Percentiles rank a stretch among this genome's conserved stretches.
Evolutionary conservation across 495 filamentous ascomycete species (phyloP).

Genomic region (Barbatosphaeria neglecta): DNA sequence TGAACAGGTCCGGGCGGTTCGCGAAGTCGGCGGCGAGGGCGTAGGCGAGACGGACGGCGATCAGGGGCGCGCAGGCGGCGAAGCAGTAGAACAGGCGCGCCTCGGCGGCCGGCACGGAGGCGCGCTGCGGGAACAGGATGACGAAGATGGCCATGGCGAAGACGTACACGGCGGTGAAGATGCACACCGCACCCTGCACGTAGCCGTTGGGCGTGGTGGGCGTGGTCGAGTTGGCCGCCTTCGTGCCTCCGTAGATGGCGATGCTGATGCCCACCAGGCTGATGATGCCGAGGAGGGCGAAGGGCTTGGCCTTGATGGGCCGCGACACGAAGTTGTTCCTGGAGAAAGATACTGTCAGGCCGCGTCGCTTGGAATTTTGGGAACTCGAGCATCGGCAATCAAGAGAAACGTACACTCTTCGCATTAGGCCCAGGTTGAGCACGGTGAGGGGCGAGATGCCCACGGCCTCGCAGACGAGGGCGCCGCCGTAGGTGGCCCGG

Average conservation of each 20-base stretch:
- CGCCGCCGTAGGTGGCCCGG: constrained; percentile 2
- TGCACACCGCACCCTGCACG: constrained; percentile 3
- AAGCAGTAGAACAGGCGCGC: constrained; percentile 16
- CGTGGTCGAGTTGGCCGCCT: constrained; percentile 1
- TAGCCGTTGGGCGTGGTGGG: constrained; percentile 1
- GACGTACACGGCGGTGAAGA: constrained; percentile 7
- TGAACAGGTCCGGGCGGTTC: constrained; percentile 11
- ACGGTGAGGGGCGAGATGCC: constrained; percentile 17
- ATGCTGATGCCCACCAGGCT: constrained; percentile 14
- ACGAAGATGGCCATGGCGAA: constrained; percentile 9
- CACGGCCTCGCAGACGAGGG: constrained; percentile 12
- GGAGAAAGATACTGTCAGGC: too few relatives aligned
- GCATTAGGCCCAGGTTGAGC: constrained; percentile 11
- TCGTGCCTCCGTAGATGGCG: constrained; percentile 13
- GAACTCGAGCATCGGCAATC: too few relatives aligned
- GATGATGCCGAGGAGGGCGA: constrained; percentile 8
- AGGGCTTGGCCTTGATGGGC: constrained; percentile 4
- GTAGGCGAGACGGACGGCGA: constrained; percentile 20
- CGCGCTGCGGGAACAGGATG: constrained; percentile 7
- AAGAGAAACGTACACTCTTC: constrained; percentile 4
- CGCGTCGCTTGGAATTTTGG: too few relatives aligned
- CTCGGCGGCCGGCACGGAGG: constrained; percentile 11
- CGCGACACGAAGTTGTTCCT: constrained; percentile 1
- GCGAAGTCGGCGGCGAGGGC: constrained; percentile 11
- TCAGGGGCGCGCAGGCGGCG: constrained; percentile 17